Conservation (phyloP, 768 basidiomycete species). For the Trametes cubensis region DNA sequence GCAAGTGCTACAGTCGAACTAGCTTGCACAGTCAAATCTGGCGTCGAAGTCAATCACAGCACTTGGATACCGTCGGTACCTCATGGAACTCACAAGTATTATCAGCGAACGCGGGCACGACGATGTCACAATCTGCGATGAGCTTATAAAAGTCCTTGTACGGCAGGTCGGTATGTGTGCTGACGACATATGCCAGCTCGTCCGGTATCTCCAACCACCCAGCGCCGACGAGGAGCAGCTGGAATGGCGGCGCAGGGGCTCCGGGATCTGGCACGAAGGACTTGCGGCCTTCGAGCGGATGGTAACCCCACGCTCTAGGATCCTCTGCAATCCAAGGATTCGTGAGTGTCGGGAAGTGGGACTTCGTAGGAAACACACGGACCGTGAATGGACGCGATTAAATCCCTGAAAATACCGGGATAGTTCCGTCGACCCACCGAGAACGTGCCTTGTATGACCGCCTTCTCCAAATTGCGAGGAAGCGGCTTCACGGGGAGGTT, state of each 20-base stretch:
- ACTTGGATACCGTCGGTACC: background rate
- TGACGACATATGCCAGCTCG: slow-evolving; percentile 43
- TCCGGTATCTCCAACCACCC: slow-evolving; percentile 39
- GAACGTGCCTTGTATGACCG: slow-evolving; percentile 47
- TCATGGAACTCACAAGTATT: slow-evolving; percentile 31
- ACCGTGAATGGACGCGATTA: slow-evolving; percentile 39
- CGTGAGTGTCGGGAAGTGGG: background rate
- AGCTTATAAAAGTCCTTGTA: slow-evolving; percentile 43
- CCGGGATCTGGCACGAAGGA: slow-evolving; percentile 31
- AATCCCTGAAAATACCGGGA: slow-evolving; percentile 37
- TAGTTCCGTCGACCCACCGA: slow-evolving; percentile 41
- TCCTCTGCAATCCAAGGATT: slow-evolving; percentile 30
- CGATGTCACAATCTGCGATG: slow-evolving; percentile 44
- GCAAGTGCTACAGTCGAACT: slow-evolving; percentile 47
- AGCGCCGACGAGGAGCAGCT: slow-evolving; percentile 39
- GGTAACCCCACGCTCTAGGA: slow-evolving; percentile 42
- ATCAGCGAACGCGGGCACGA: slow-evolving; percentile 44
- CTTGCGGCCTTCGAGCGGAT: slow-evolving; percentile 30
- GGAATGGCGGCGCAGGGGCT: slow-evolving; percentile 31
- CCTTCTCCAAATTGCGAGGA: slow-evolving; percentile 38
- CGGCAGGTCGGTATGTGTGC: slow-evolving; percentile 37
- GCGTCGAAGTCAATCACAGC: background rate
- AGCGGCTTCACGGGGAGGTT: slow-evolving; percentile 29
- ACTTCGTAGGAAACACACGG: background rate
- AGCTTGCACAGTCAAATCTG: slow-evolving; percentile 42